Percentiles rank a stretch among this genome's conserved stretches.
Evolutionary conservation across 164 flowering plant genomes (phyloP).

Genomic region (Chimonanthus praecox): DNA sequence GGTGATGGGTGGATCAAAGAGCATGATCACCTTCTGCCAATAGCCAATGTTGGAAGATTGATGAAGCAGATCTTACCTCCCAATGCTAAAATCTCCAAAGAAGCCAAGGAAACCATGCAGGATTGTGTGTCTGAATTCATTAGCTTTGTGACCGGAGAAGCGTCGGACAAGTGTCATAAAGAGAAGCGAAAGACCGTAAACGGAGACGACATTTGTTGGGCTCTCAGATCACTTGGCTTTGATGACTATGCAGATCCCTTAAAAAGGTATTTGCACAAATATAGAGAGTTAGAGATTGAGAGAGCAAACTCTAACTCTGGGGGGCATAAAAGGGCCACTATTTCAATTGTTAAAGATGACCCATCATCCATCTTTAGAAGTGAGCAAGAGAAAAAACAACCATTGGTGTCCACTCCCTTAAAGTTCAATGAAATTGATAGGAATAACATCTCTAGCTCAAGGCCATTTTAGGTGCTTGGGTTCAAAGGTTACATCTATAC

Average conservation of each 20-base stretch:
- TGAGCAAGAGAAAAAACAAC: slow-evolving; percentile 10
- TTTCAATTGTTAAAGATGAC: background rate
- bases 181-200: slow-evolving; percentile 81
- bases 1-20: slow-evolving; percentile 39
- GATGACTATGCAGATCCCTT: slow-evolving; percentile 63
- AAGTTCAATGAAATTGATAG: slow-evolving; percentile 18
- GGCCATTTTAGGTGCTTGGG: slow-evolving; percentile 21
- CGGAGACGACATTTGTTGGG: slow-evolving; percentile 75
- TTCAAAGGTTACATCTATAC: slow-evolving; percentile 2
- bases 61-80: slow-evolving; percentile 75
- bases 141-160: slow-evolving; percentile 80
- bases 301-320: slow-evolving; percentile 36
- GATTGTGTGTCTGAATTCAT: slow-evolving; percentile 83
- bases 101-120: slow-evolving; percentile 81
- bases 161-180: slow-evolving; percentile 64
- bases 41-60: slow-evolving; percentile 73
- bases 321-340: background rate
- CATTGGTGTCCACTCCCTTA: background rate
- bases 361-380: slow-evolving; percentile 7
- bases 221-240: slow-evolving; percentile 53
- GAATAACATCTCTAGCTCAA: slow-evolving; percentile 23
- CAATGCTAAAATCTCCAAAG: slow-evolving; percentile 72
- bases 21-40: slow-evolving; percentile 66
- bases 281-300: slow-evolving; percentile 58
- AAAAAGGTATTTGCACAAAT: slow-evolving; percentile 51